Conservation (phyloP, 148 eudicot species). For the Vaccinium macrocarpon region DNA sequence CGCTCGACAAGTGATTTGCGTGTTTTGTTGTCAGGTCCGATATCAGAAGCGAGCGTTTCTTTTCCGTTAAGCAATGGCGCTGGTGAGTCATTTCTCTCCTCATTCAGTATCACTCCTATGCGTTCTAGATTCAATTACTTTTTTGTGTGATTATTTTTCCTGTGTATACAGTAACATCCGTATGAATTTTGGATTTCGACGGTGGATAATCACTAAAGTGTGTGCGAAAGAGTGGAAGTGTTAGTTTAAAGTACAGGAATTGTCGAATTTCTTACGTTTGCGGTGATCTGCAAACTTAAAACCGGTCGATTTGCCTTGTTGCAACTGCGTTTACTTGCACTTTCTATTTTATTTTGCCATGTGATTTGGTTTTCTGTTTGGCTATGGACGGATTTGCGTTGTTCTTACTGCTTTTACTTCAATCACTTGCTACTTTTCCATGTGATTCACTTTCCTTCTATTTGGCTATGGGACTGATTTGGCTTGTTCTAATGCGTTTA, state of each 20-base stretch:
- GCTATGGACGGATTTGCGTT: too few species aligned
- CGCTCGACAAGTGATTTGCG: background rate
- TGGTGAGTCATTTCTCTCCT: constrained; percentile 12
- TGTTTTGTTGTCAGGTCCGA: constrained; percentile 6
- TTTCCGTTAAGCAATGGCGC: constrained; percentile 19
- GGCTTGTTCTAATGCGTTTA: background rate
- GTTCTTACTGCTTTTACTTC: too few species aligned
- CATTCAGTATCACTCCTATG: too few species aligned
- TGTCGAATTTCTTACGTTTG: background rate
- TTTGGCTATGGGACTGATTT: too few species aligned
- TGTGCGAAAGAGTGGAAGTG: background rate
- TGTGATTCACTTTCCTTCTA: too few species aligned
- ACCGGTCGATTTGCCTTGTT: background rate
- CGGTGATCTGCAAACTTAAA: background rate
- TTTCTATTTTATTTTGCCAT: too few species aligned
- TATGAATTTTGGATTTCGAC: background rate
- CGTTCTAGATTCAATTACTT: background rate
- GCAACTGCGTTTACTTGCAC: background rate
- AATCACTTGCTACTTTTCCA: too few species aligned
- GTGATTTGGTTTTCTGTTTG: too few species aligned
- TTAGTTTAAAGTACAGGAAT: background rate
- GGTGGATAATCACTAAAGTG: background rate
- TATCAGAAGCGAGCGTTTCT: constrained; percentile 1
- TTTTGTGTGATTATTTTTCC: background rate
- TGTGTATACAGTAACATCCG: background rate